Conservation (phyloP, 2,329 filamentous ascomycete genomes). For the Cercospora sesami region DNA sequence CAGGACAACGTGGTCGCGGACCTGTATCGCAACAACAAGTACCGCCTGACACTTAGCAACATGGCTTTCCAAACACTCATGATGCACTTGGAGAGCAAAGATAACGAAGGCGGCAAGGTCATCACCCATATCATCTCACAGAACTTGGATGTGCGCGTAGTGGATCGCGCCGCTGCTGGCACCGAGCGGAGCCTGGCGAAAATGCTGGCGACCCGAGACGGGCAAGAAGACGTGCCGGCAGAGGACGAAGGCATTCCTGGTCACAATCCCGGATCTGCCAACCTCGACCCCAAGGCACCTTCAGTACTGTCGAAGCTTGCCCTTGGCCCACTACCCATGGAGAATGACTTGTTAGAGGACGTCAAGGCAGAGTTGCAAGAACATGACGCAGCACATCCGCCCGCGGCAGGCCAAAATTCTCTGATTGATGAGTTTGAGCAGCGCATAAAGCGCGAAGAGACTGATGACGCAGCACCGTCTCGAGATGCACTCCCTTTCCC, state of each 20-base stretch:
- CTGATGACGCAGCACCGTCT: slow-evolving; percentile 77
- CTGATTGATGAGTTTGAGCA: slow-evolving; percentile 85
- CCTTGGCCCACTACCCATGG: slow-evolving; percentile 80
- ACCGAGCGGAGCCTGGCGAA: slow-evolving; percentile 62
- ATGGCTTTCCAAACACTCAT: slow-evolving; percentile 80
- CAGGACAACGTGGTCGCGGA: slow-evolving; percentile 74
- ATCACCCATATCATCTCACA: slow-evolving; percentile 71
- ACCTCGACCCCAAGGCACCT: slow-evolving; percentile 59
- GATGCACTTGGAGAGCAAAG: slow-evolving; percentile 85
- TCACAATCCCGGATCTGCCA: slow-evolving; percentile 64
- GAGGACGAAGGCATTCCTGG: slow-evolving; percentile 70
- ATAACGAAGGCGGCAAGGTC: slow-evolving; percentile 74
- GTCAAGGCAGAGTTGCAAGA: slow-evolving; percentile 84
- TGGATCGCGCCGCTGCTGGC: slow-evolving; percentile 56
- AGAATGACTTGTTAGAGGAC: slow-evolving; percentile 77
- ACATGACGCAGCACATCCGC: slow-evolving; percentile 75
- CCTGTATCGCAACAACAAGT: slow-evolving; percentile 82
- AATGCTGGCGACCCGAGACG: slow-evolving; percentile 57
- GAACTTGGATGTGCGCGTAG: slow-evolving; percentile 59
- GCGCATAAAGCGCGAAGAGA: slow-evolving; percentile 82
- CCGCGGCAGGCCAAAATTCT: slow-evolving; percentile 66
- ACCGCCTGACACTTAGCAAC: slow-evolving; percentile 83
- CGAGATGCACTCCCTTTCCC: slow-evolving; percentile 81
- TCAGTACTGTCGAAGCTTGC: slow-evolving; percentile 63
- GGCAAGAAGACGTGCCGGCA: slow-evolving; percentile 58